Percentiles rank a stretch among this genome's conserved stretches.
These are phyloP conservation scores for Lactuca sativa DNA, from an alignment of 129 eudicot genomes.

Conservation along the genomic window DNA sequence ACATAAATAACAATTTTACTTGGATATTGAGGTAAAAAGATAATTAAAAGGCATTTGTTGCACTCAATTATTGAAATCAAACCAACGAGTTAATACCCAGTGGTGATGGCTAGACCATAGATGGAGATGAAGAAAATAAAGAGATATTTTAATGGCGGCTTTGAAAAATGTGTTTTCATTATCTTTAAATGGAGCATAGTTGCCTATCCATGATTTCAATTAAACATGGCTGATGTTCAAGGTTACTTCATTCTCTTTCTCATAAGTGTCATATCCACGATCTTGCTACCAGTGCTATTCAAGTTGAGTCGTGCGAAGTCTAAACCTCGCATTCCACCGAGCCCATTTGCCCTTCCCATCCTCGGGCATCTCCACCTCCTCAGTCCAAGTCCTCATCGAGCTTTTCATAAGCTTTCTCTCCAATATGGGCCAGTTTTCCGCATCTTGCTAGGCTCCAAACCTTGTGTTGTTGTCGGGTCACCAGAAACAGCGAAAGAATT, in stretches of 20 bases:
- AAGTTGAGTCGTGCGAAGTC: not conserved
- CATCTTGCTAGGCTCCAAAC: not conserved
- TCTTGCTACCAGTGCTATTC: not conserved
- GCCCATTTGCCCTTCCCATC: not conserved
- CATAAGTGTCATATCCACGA: not conserved
- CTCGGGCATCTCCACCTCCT: not conserved
- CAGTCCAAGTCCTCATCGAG: not conserved
- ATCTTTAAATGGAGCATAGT: not conserved
- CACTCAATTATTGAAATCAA: no score
- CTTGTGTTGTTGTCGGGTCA: not conserved
- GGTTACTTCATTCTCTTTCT: not conserved
- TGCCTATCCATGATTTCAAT: not conserved
- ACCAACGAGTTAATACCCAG: no score
- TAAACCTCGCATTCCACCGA: not conserved
- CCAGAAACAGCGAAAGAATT: not conserved
- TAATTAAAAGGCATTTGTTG: no score
- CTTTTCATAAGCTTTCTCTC: not conserved
- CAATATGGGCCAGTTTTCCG: not conserved
- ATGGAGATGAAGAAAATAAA: no score
- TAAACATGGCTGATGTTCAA: not conserved
- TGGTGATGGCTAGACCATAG: no score
- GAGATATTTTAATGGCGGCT: no score
- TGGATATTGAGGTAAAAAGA: no score
- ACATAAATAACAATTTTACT: no score
- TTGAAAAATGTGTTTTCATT: not conserved